phyloP scores from a whole-genome alignment of 768 basidiomycete species.

The Mycena amicta region DNA sequence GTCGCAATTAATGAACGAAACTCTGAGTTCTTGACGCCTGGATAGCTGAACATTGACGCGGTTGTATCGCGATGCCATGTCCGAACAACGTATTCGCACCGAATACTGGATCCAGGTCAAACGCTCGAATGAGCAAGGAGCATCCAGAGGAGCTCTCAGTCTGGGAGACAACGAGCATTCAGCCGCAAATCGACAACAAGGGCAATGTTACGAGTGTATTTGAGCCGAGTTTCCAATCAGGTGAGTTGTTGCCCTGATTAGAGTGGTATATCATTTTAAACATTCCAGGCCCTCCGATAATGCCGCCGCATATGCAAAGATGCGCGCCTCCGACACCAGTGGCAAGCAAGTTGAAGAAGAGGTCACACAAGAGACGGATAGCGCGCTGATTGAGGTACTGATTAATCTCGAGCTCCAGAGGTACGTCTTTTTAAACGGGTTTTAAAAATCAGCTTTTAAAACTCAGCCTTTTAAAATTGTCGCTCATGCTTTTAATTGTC shows the following conservation, averaged over 20 bases:
- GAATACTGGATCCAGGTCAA: not conserved
- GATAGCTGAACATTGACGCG: too few species aligned
- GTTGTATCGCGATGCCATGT: too few species aligned
- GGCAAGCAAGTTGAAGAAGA: constrained; percentile 1
- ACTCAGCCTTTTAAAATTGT: too few species aligned
- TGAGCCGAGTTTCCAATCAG: not conserved
- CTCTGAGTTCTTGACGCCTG: too few species aligned
- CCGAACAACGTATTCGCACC: too few species aligned
- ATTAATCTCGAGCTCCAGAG: not conserved
- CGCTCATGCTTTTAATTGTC: not conserved
- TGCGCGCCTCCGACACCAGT: constrained; percentile 1
- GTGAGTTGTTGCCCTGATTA: not conserved
- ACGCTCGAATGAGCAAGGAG: not conserved
- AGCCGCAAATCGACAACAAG: not conserved
- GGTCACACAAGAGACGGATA: not conserved
- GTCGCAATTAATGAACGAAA: not conserved
- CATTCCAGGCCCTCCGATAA: constrained; percentile 6
- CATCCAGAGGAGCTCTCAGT: not conserved
- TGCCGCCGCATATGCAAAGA: constrained; percentile 4
- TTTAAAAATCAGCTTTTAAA: too few species aligned
- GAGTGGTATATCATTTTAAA: not conserved
- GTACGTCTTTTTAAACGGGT: not conserved
- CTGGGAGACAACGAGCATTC: not conserved
- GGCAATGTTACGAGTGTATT: constrained; percentile 2
- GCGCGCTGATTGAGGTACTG: not conserved